Evolutionary conservation across 352 stramenopile species (phyloP).

Genomic region (Pythium dissimile): DNA sequence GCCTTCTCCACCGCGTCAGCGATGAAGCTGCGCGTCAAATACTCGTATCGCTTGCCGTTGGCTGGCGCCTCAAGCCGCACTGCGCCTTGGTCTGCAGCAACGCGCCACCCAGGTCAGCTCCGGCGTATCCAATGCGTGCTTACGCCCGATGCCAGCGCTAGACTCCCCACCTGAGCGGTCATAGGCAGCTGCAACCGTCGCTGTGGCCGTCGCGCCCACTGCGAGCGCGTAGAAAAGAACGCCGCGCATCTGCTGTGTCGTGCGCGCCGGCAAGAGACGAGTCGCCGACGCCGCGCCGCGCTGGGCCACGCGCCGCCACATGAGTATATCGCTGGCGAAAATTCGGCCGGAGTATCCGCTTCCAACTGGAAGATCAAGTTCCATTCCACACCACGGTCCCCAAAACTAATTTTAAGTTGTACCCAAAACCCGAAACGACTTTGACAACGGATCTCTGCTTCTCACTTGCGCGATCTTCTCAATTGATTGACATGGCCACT

Average conservation of each 20-base stretch:
- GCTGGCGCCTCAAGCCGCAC: constrained; percentile 6
- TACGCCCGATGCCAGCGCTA: too few species aligned
- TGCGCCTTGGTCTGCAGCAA: background rate
- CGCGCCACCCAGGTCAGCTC: too few species aligned
- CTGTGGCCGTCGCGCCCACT: background rate
- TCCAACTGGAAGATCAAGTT: too few species aligned
- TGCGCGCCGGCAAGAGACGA: background rate
- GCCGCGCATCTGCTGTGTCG: background rate
- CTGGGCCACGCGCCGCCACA: constrained; percentile 1
- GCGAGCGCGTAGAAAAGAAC: background rate
- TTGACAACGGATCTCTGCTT: background rate
- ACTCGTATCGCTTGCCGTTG: constrained; percentile 18
- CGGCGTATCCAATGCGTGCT: too few species aligned
- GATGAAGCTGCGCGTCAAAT: constrained; percentile 80
- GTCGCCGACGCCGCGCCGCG: background rate
- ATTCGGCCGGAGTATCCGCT: too few species aligned
- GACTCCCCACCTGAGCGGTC: too few species aligned
- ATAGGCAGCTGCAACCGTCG: background rate
- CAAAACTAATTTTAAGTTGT: too few species aligned
- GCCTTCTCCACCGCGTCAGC: constrained; percentile 87
- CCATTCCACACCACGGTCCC: too few species aligned
- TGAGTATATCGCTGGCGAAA: too few species aligned
- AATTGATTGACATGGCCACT: background rate
- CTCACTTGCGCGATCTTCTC: background rate
- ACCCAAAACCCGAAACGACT: too few species aligned